Conservation (phyloP, 2,329 filamentous ascomycete species). For the Penicillium psychrosexuale region DNA sequence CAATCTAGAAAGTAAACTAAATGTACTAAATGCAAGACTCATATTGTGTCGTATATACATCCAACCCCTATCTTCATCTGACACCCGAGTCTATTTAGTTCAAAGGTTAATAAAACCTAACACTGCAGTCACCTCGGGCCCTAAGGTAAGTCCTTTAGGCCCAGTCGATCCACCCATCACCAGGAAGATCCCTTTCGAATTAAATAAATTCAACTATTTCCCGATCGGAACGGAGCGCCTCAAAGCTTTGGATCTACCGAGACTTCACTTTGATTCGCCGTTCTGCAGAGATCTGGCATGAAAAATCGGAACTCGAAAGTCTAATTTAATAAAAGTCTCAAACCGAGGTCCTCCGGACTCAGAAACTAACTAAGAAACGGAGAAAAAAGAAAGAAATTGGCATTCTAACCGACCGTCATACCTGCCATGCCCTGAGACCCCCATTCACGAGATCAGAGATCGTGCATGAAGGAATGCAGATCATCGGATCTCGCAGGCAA, state of each 20-base stretch:
- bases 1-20: background rate
- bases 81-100: constrained; percentile 4
- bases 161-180: constrained; percentile 7
- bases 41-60: background rate
- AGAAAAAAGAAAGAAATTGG: background rate
- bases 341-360: background rate
- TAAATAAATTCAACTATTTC: background rate
- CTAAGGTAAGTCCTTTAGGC: constrained; percentile 1
- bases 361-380: background rate
- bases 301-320: background rate
- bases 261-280: background rate
- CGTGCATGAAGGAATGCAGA: constrained; percentile 26
- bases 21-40: background rate
- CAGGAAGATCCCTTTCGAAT: background rate
- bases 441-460: constrained; percentile 19
- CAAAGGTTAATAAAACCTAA: constrained; percentile 1
- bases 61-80: background rate
- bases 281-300: background rate
- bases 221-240: background rate
- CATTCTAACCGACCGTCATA: constrained; percentile 15
- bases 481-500: constrained; percentile 22
- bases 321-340: background rate
- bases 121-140: constrained; percentile 9
- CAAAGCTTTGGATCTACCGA: background rate
- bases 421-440: background rate